These are phyloP conservation scores for Gastrodia elata DNA, from an alignment of 106 monocot species.

Conservation along the genomic window DNA sequence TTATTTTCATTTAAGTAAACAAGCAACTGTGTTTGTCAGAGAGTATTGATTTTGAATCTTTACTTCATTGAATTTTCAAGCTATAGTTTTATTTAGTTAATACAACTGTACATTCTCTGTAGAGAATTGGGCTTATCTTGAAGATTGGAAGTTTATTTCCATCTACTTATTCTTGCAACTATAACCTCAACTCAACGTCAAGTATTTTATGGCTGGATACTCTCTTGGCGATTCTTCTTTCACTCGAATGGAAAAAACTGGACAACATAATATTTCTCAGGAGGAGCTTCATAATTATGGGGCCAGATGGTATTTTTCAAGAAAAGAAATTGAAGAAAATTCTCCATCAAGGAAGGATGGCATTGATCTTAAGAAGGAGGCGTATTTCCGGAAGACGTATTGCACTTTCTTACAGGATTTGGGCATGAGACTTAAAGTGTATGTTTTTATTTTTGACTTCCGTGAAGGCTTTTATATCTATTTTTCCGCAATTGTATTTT, in stretches of 20 bases:
- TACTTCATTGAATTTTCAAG: background rate
- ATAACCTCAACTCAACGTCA: background rate
- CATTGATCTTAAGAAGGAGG: conserved; percentile 43
- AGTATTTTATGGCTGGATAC: conserved; percentile 11
- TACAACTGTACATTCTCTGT: background rate
- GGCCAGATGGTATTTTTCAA: conserved; percentile 25
- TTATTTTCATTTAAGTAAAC: background rate
- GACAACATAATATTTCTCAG: conserved; percentile 1
- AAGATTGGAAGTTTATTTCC: background rate
- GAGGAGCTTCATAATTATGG: conserved; percentile 26
- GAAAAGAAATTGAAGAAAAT: conserved; percentile 38
- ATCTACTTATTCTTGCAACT: background rate
- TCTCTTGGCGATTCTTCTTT: background rate
- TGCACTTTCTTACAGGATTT: conserved; percentile 41
- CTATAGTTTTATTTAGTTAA: background rate
- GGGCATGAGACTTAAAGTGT: conserved; percentile 44
- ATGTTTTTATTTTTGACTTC: conserved; percentile 4
- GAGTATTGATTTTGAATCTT: background rate
- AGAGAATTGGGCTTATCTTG: background rate
- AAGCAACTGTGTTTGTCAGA: background rate
- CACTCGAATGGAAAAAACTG: conserved; percentile 8
- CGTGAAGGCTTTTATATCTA: background rate
- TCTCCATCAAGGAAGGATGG: conserved; percentile 42
- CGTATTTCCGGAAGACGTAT: conserved; percentile 26
- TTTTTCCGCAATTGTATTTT: background rate